Conservation (phyloP, 208 protist genomes). For the Leishmania lainsoni region DNA sequence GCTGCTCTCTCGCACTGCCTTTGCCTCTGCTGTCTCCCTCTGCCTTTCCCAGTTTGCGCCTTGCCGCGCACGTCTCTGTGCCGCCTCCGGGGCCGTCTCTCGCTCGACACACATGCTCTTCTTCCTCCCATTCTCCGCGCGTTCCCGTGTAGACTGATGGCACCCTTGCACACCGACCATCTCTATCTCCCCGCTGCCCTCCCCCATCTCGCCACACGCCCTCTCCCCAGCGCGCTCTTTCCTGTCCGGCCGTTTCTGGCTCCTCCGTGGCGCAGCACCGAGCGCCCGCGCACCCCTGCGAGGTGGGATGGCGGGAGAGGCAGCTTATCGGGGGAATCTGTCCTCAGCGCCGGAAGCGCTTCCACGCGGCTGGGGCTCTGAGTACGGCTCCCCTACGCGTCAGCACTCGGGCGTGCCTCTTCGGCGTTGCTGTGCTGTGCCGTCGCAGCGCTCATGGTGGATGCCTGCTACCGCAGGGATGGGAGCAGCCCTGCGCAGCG, state of each 20-base stretch:
- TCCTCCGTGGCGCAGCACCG: background rate
- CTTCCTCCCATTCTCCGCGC: background rate
- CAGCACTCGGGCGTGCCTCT: conserved; percentile 26
- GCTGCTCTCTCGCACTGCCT: no score
- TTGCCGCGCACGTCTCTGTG: background rate
- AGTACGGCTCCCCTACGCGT: conserved; percentile 39
- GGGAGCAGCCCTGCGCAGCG: background rate
- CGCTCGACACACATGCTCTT: background rate
- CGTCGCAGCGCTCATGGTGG: conserved; percentile 37
- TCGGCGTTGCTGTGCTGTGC: conserved; percentile 48
- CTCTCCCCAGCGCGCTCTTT: background rate
- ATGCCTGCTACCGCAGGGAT: conserved; percentile 33
- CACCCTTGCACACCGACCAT: background rate
- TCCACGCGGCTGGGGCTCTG: conserved; percentile 45
- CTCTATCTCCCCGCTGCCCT: background rate
- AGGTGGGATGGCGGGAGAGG: conserved; percentile 12
- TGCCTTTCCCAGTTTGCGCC: no score
- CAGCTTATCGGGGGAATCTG: conserved; percentile 23
- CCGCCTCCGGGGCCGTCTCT: background rate
- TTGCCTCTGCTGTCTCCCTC: no score
- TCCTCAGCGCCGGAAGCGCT: conserved; percentile 27
- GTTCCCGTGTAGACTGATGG: background rate
- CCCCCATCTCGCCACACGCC: background rate
- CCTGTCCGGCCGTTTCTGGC: background rate
- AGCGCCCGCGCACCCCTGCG: background rate